Conservation (phyloP, 257 asterid genomes). For the Solanum acaule region DNA sequence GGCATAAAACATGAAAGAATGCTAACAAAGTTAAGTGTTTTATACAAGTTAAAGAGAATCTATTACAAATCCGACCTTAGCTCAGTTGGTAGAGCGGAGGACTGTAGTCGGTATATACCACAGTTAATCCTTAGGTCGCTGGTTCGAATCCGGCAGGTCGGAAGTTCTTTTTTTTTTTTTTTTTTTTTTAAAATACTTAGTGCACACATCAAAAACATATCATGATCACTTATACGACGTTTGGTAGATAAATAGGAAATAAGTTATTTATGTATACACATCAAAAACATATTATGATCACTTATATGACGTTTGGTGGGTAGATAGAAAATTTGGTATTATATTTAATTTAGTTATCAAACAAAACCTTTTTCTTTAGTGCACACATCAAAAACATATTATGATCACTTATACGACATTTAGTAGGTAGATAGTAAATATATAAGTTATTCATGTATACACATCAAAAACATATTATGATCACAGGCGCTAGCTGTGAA, state of each 20-base stretch:
- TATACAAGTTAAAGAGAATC: rapidly evolving
- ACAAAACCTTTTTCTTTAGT: not conserved
- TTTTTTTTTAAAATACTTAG: too few species aligned
- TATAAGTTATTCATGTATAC: not conserved
- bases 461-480: not conserved
- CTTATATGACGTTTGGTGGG: not conserved
- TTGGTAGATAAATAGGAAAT: not conserved
- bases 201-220: not conserved
- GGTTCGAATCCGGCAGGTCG: conserved; percentile 49
- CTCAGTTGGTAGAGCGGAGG: conserved; percentile 81
- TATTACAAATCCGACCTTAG: conserved; percentile 30
- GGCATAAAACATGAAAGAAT: not conserved
- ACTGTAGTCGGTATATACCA: conserved; percentile 20
- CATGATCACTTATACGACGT: too few species aligned
- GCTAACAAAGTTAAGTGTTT: too few species aligned
- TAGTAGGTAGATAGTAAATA: not conserved
- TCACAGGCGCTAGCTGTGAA: not conserved
- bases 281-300: too few species aligned
- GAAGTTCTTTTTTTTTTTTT: not conserved
- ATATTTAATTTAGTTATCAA: not conserved
- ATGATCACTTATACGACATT: not conserved
- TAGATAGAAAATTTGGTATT: too few species aligned
- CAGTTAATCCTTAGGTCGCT: conserved; percentile 31
- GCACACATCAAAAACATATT: not conserved
- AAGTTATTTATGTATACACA: too few species aligned